Base-by-base conservation (phyloP, 2,329 filamentous ascomycete genomes). In the Aspergillus bombycis region DNA sequence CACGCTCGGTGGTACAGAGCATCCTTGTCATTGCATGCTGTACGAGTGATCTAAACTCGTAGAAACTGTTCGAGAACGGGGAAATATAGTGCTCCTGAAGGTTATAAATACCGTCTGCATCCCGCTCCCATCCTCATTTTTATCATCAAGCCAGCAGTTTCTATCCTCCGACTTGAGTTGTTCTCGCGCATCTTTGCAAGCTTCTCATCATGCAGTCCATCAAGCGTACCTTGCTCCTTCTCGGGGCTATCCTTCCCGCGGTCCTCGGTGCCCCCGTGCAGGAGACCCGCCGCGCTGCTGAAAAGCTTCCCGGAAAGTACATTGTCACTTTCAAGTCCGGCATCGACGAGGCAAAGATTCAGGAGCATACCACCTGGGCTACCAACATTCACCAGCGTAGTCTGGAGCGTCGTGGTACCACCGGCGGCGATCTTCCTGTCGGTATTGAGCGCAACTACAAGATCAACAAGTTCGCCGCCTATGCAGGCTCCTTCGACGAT, bases 401-500 rank as follows among this genome's bases (percentile, higher is more conserved):
- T 46, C 38, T 67, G 8, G 64, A 63, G 54, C 63, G 65, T 46
- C 67, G 63, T 38, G 64, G 45, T 58, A 21, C 52, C 26, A n/a
- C 58, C 28, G 60, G 55, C 7, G 50, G 52, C 1, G 61, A 74
- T 70, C 30, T 65, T 55, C 57, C 61, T 54, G n/a, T 54, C 45
- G 62, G 78, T 59, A 70, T 84, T 11, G 78, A 82, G 68, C 78
- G 79, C 67, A 77, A 75, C 16, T 83, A 78, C 71, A 73, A 72
- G 46, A 79, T 83, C 68, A 70, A 75, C 46, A 70, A 74, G 54
- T 83, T 80, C 70, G 79, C 79, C 56, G 80, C 72, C 23, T 82
- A 82, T 53, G 71, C 78, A 9, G 80, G 78, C 21, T 74, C 78
- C 32, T 83, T 84, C 63, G 81, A 84, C 66, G 76, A 77, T 14